phyloP scores from a whole-genome alignment of 2,329 filamentous ascomycete genomes.

The Plectosphaerella cucumerina region DNA sequence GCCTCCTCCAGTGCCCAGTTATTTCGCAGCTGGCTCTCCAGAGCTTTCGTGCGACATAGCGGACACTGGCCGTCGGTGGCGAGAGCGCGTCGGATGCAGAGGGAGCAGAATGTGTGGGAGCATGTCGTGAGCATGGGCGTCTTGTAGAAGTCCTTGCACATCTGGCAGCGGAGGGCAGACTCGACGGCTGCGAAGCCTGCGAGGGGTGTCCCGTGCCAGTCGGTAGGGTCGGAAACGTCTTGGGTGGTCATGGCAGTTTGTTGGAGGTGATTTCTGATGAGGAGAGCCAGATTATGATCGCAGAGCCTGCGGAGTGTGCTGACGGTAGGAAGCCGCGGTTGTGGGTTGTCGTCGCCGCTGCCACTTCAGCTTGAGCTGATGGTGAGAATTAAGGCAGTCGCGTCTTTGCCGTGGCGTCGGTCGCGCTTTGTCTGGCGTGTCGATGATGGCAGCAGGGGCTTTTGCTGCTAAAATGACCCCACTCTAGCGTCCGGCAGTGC shows the following conservation, averaged over 20 bases:
- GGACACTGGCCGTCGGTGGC: slow-evolving; percentile 84
- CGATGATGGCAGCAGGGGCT: too few species aligned
- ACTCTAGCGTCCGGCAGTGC: too few species aligned
- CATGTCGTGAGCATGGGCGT: slow-evolving; percentile 95
- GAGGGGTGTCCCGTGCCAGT: slow-evolving; percentile 73
- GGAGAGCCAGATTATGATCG: not conserved
- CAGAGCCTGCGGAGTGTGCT: too few species aligned
- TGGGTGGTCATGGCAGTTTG: slow-evolving; percentile 24
- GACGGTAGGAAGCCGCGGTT: not conserved
- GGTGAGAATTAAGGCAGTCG: too few species aligned
- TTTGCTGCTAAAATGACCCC: too few species aligned
- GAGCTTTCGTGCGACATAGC: slow-evolving; percentile 71
- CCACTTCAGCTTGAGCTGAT: too few species aligned
- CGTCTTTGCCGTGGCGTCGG: too few species aligned
- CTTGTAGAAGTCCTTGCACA: slow-evolving; percentile 96
- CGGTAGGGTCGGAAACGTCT: slow-evolving; percentile 71
- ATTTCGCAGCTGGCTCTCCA: slow-evolving; percentile 77
- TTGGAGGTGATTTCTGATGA: not conserved
- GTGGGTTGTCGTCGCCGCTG: too few species aligned
- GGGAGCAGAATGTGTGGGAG: slow-evolving; percentile 92
- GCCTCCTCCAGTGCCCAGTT: slow-evolving; percentile 85
- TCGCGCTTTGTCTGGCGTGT: too few species aligned
- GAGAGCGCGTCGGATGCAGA: slow-evolving; percentile 87
- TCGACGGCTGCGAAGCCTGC: slow-evolving; percentile 68
- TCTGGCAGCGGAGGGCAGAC: slow-evolving; percentile 83